A percentile compares a stretch with the other conserved stretches of the same genome.
These are phyloP conservation scores for Camellia oleifera DNA, from an alignment of 179 eudicot genomes.

Conservation along the genomic window DNA sequence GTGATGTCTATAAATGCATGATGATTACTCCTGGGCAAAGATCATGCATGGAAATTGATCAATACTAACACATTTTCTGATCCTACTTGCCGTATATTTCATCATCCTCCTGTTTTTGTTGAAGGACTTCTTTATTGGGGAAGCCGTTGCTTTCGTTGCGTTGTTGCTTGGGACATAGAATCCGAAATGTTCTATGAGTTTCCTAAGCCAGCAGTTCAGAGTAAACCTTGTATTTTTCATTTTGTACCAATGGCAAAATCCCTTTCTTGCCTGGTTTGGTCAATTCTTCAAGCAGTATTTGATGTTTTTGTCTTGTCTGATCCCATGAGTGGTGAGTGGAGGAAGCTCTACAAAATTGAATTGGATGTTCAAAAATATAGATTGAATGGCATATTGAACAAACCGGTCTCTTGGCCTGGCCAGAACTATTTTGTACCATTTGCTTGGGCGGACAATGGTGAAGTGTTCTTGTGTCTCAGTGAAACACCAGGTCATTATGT, in stretches of 20 bases:
- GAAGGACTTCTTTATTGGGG: not conserved
- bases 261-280: not conserved
- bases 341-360: not conserved
- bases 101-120: too few relatives aligned
- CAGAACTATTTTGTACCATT: not conserved
- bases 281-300: not conserved
- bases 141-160: not conserved
- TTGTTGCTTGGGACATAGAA: slow-evolving; percentile 4
- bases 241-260: not conserved
- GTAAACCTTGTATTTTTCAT: not conserved
- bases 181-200: not conserved
- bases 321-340: slow-evolving; percentile 6
- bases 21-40: slow-evolving; percentile 3
- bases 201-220: not conserved
- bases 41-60: not conserved
- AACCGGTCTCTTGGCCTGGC: not conserved
- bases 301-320: not conserved
- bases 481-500: not conserved
- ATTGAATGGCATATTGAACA: not conserved
- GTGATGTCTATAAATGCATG: not conserved
- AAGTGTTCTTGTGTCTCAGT: not conserved
- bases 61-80: not conserved
- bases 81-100: not conserved
- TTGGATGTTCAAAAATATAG: not conserved
- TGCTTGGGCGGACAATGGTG: not conserved